These are phyloP conservation scores for Pelargonium cotyledonis DNA, from an alignment of 441 rosid genomes.

Conservation along the genomic window DNA sequence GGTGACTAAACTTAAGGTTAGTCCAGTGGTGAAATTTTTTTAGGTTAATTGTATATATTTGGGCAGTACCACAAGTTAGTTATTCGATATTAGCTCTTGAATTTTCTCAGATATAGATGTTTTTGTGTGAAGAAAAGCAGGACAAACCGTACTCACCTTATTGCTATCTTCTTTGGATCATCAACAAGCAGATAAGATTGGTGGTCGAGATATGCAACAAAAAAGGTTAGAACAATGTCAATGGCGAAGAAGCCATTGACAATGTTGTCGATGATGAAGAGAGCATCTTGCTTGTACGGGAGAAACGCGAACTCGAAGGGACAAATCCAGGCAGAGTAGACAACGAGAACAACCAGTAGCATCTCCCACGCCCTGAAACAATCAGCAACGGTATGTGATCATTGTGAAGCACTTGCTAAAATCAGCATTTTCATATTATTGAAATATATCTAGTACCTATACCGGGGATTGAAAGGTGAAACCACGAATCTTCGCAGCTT, in stretches of 20 bases:
- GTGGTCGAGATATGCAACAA: slow-evolving; percentile 58
- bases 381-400: slow-evolving; percentile 23
- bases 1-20: no score
- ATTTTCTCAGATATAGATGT: no score
- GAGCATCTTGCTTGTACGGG: slow-evolving; percentile 51
- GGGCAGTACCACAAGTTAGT: no score
- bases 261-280: slow-evolving; percentile 64
- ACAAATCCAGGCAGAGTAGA: slow-evolving; percentile 93
- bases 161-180: slow-evolving; percentile 54
- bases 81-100: no score
- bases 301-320: slow-evolving; percentile 85
- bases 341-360: slow-evolving; percentile 76
- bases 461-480: slow-evolving; percentile 66
- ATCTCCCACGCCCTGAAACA: slow-evolving; percentile 90
- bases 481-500: slow-evolving; percentile 64
- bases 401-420: slow-evolving; percentile 25
- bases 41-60: no score
- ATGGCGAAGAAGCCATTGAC: slow-evolving; percentile 71
- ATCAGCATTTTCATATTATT: no score
- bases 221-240: slow-evolving; percentile 65
- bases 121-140: neutral
- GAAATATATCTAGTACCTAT: slow-evolving; percentile 38
- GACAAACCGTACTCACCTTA: slow-evolving; percentile 33
- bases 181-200: slow-evolving; percentile 58
- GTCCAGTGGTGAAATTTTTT: no score